These are phyloP conservation scores for Volvox reticuliferus DNA, from an alignment of 139 green algal genomes.

Conservation along the genomic window DNA sequence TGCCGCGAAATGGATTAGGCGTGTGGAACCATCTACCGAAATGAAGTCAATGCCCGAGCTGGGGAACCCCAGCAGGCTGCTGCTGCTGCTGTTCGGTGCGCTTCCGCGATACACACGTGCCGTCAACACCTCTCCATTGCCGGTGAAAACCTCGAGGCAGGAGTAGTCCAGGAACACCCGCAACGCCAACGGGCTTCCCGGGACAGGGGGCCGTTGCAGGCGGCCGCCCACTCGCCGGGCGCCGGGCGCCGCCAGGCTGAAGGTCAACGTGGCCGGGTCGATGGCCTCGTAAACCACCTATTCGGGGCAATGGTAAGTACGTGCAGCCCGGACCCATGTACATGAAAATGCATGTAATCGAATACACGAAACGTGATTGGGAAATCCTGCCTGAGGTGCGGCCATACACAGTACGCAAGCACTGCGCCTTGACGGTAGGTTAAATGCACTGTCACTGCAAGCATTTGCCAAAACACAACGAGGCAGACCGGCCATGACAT, in stretches of 20 bases:
- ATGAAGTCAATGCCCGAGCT: constrained; percentile 77
- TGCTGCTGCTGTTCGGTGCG: constrained; percentile 10
- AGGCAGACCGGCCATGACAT: too few species aligned
- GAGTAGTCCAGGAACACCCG: constrained; percentile 86
- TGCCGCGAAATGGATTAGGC: constrained; percentile 50
- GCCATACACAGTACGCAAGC: too few species aligned
- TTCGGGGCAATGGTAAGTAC: neutral
- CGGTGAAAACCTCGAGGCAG: constrained; percentile 78
- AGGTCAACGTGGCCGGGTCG: constrained; percentile 71
- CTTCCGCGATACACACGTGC: constrained; percentile 87
- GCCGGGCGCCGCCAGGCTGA: constrained; percentile 65
- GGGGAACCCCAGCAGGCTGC: too few species aligned
- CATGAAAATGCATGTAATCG: too few species aligned
- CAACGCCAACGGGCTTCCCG: constrained; percentile 67
- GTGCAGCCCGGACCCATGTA: too few species aligned
- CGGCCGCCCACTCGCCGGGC: constrained; percentile 72
- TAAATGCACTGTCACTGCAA: too few species aligned
- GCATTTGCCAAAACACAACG: too few species aligned
- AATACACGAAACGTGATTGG: too few species aligned
- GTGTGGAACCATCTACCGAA: constrained; percentile 68
- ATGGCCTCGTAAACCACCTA: constrained; percentile 74
- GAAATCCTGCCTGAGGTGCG: too few species aligned
- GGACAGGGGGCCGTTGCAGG: constrained; percentile 56
- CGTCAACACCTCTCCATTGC: constrained; percentile 72
- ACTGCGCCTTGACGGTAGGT: too few species aligned